Percentiles rank a stretch among this genome's conserved stretches.
Conservation (phyloP, 306 rosid species). For the Acmispon strigosus region DNA sequence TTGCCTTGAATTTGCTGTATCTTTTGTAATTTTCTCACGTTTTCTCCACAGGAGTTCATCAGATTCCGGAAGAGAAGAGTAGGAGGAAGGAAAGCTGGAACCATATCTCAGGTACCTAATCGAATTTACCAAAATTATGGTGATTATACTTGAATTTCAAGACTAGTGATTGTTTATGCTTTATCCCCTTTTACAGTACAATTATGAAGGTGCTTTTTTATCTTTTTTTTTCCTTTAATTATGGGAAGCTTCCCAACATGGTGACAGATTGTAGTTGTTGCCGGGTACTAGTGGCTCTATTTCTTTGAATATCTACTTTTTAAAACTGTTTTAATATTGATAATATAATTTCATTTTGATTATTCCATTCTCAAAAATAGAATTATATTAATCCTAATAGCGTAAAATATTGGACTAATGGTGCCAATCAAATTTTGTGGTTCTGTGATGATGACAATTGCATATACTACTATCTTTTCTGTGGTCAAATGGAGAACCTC, state of each 20-base stretch:
- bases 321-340: too few species aligned
- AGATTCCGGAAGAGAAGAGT: conserved; percentile 32
- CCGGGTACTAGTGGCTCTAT: neutral
- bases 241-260: conserved; percentile 32
- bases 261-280: conserved; percentile 21
- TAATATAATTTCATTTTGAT: neutral
- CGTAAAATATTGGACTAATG: neutral
- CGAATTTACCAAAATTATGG: neutral
- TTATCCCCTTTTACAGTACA: neutral
- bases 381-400: neutral
- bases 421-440: neutral
- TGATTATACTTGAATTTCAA: neutral
- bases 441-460: conserved; percentile 1
- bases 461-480: neutral
- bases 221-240: neutral
- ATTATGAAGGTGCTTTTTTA: neutral
- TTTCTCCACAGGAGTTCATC: neutral
- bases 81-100: conserved; percentile 18
- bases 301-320: neutral
- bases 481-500: conserved; percentile 5
- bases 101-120: conserved; percentile 31
- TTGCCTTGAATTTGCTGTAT: neutral
- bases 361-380: neutral
- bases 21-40: neutral
- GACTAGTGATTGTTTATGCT: neutral